These are phyloP conservation scores for Eucalyptus erythrocorys DNA, from an alignment of 345 rosid species.

Conservation along the genomic window DNA sequence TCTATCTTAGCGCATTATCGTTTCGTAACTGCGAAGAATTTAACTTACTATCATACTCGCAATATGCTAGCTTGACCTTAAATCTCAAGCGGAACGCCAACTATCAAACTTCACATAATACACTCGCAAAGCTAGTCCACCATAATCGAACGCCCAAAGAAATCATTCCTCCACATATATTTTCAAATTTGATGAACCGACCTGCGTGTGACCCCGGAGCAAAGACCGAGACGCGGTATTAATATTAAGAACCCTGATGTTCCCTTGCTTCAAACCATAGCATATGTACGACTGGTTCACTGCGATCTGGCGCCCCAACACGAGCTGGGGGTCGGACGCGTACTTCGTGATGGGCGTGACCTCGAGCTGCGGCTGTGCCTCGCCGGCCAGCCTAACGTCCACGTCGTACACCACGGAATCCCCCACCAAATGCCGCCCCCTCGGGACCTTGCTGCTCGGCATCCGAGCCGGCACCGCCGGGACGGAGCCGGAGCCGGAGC, in stretches of 20 bases:
- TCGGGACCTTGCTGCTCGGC: slow-evolving; percentile 42
- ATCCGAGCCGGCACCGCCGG: slow-evolving; percentile 19
- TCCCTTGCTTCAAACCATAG: slow-evolving; percentile 80
- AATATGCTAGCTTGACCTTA: not conserved
- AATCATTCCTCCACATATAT: not conserved
- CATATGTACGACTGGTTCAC: slow-evolving; percentile 70
- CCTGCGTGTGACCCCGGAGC: slow-evolving; percentile 82
- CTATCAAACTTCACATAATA: not conserved
- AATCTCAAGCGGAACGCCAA: not conserved
- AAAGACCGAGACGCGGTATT: slow-evolving; percentile 76
- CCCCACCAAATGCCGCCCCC: slow-evolving; percentile 54
- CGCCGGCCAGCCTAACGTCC: slow-evolving; percentile 48
- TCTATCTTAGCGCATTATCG: not conserved
- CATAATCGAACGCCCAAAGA: not conserved
- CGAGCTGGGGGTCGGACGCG: slow-evolving; percentile 72
- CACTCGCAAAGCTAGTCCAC: not conserved
- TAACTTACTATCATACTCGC: not conserved
- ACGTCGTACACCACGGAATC: slow-evolving; percentile 49
- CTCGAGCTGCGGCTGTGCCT: slow-evolving; percentile 78
- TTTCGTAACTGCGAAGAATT: not conserved
- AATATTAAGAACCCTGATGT: slow-evolving; percentile 70
- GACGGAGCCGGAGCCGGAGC: slow-evolving; percentile 2
- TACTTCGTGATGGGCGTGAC: slow-evolving; percentile 90
- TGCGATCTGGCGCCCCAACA: slow-evolving; percentile 78
- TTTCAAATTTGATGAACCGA: not conserved